A percentile compares a stretch with the other conserved stretches of the same genome.
Conservation (phyloP, 140 eudicot species). For the Ambrosia hybrid region DNA sequence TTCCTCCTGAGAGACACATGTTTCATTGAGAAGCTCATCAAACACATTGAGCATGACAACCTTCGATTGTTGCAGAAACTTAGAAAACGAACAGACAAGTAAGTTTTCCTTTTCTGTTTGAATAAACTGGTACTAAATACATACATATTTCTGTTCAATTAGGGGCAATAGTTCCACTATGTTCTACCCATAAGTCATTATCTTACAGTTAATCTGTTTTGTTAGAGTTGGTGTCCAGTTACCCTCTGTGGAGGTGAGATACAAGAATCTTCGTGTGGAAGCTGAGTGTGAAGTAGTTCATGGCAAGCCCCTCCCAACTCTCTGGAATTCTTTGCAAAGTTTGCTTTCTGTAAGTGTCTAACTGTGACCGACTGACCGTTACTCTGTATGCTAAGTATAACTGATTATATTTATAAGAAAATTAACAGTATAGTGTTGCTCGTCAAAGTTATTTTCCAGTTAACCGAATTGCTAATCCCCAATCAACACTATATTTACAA, state of each 20-base stretch:
- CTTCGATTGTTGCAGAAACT: no score
- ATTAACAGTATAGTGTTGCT: background rate
- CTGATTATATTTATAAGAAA: no score
- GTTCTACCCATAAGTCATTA: background rate
- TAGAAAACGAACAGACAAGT: constrained; percentile 8
- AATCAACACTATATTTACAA: background rate
- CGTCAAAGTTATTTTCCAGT: background rate
- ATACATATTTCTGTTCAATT: background rate
- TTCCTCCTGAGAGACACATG: no score
- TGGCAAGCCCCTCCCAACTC: no score
- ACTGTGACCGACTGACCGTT: background rate
- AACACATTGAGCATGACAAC: no score
- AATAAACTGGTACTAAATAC: background rate
- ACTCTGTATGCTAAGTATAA: no score
- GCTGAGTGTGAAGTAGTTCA: constrained; percentile 57
- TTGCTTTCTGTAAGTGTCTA: constrained; percentile 10
- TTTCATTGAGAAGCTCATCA: no score
- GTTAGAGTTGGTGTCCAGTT: constrained; percentile 51
- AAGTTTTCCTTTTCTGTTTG: constrained; percentile 3
- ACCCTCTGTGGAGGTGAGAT: constrained; percentile 56
- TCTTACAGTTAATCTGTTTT: constrained; percentile 8
- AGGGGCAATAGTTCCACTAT: background rate
- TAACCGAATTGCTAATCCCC: background rate
- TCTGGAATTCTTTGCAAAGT: constrained; percentile 40
- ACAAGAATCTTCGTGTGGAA: constrained; percentile 44